A percentile compares a stretch with the other conserved stretches of the same genome.
Evolutionary conservation across 78 protist genomes (phyloP).

Genomic region (Diacronema lutheri): DNA sequence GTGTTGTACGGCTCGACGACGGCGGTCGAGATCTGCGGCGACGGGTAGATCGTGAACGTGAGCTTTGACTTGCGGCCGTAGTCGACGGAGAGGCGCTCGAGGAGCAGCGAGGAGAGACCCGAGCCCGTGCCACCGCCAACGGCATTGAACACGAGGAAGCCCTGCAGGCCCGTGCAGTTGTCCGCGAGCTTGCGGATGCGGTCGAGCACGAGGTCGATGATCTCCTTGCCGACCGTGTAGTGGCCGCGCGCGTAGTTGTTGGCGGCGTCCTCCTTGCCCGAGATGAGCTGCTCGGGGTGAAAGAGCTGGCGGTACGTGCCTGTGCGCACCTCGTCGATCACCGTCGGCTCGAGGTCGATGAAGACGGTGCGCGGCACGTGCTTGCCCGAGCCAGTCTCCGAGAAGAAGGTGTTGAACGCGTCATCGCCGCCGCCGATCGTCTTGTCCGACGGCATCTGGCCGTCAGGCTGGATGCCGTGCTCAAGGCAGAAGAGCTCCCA

Average conservation of each 20-base stretch:
- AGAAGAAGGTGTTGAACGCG: constrained; percentile 71
- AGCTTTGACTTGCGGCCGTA: constrained; percentile 98
- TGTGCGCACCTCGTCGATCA: no score
- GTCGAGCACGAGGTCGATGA: constrained; percentile 79
- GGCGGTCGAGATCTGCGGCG: no score
- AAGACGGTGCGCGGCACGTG: constrained; percentile 94
- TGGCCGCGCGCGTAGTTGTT: constrained; percentile 99
- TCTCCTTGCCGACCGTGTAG: constrained; percentile 97
- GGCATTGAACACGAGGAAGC: constrained; percentile 80
- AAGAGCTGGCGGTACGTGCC: no score
- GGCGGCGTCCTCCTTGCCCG: constrained; percentile 99
- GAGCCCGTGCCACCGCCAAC: constrained; percentile 97
- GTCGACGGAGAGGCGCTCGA: constrained; percentile 90
- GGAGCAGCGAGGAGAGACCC: constrained; percentile 81
- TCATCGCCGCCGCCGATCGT: constrained; percentile 59
- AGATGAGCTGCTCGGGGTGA: no score
- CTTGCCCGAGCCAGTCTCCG: constrained; percentile 76
- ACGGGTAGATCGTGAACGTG: constrained; percentile 75
- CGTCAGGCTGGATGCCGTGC: constrained; percentile 90
- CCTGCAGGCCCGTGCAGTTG: no score
- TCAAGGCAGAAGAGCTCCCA: no score
- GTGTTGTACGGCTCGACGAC: no score
- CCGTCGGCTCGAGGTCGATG: constrained; percentile 91
- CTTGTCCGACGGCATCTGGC: constrained; percentile 70
- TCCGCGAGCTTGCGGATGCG: no score